Base-by-base conservation (phyloP, 441 rosid genomes). In the Hypseocharis bilobata region DNA sequence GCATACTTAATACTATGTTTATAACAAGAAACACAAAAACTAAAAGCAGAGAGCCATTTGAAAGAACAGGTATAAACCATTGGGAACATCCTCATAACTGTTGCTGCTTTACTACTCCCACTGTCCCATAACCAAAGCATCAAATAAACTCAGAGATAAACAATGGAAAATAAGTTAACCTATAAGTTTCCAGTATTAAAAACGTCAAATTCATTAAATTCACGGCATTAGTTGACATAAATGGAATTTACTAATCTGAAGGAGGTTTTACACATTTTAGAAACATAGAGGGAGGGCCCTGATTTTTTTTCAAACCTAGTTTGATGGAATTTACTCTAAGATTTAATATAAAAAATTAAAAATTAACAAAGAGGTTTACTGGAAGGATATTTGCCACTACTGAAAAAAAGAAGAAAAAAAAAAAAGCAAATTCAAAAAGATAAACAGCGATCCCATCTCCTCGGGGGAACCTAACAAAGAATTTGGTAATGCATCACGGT, bases 31-130 rank as follows among this genome's bases (percentile, higher is more conserved):
- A 55, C 66, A 20, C 70, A 20, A 47, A 63, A 75, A 51, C 19
- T 45, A 74, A 75, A 64, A 40, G 22, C 38, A 29, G 54, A 73
- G 56, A 67, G 28, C 38, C 30, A 40, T 29, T 20, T 3, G 30
- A 8, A 62, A 6, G 2, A 0, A 27, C 13, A 52, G 58, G 23
- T 22, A 52, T n/a, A 51, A 52, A 23, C n/a, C 58, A 52, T 52
- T 25, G 3, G 59, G 32, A 54, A 25, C 6, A 25, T 14, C 11
- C 59, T 54, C 59, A 54, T 45, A 45, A 25, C 23, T n/a, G n/a
- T n/a, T n/a, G n/a, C n/a, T n/a, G n/a, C n/a, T n/a, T 25, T 23
- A 54, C 25, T 25, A 54, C 59, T 25, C 5, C 30, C 25, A 25
- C 13, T 26, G n/a, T 54, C 17, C 17, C 16, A 54, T 54, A 25